Evolutionary conservation across 1,284 basidiomycete species (phyloP), one percentile per base, ranked within the genome.

Genomic region (Trichosporon ovoides): DNA sequence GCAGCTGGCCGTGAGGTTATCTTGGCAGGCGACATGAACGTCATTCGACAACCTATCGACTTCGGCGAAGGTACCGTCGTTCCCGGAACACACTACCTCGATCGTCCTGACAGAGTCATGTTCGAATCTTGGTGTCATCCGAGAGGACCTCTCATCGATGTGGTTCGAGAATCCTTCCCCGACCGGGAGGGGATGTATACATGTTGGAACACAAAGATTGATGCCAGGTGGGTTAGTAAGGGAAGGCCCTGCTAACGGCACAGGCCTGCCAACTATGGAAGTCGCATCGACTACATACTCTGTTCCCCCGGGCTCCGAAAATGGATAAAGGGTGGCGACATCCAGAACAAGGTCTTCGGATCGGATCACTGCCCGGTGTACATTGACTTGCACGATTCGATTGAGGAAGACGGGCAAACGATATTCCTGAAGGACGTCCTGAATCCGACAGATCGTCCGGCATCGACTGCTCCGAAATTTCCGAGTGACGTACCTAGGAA

Each of bases 361-460:
- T 95, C 91, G 20, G 95, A 98, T 74, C 95, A 98, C 70, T 98
- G 96, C 73, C 95, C 95, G 0, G 87, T 97, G 16, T 95, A 84
- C 70, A 81, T 98, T 62, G 93, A 98, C 69, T 78, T 98, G 12
- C 82, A 89, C 66, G 91, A 98, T 64, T 81, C 87, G 63, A 87
- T 95, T 54, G 51, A 58, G 48, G 35, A 49, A 0, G 79, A 83
- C 7, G 87, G 88, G 0, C 77, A 79, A 36, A 80, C 66, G 1
- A 62, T 87, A 22, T 78, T 77, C 31, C 79, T 97, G 1, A 78
- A 77, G 48, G 86, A 92, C 58, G 80, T 83, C 38, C 78, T 91
- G 72, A 78, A 80, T 62, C 67, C 77, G 3, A 49, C 65, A 9
- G 62, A 71, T 56, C 52, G 68, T 57, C 59, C 66, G 37, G 61